Evolutionary conservation across 2,329 filamentous ascomycete species (phyloP).

Genomic region (Teratosphaeria epicoccoides): DNA sequence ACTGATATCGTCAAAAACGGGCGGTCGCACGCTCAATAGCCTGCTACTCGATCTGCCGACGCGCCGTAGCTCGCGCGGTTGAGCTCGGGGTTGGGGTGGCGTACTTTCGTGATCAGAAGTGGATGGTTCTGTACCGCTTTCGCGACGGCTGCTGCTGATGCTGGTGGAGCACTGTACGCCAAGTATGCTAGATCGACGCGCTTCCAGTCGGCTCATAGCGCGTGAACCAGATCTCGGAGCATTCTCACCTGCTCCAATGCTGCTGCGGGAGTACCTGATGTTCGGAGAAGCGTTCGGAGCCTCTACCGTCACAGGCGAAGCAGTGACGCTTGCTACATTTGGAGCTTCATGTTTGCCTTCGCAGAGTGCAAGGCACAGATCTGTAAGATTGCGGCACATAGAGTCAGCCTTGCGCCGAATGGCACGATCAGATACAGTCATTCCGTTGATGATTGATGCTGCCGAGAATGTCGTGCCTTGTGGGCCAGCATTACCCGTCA

Average conservation of each 20-base stretch:
- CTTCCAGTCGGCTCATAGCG: slow-evolving; percentile 34
- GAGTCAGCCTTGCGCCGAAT: slow-evolving; percentile 83
- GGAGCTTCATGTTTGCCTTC: slow-evolving; percentile 27
- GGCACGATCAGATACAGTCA: slow-evolving; percentile 64
- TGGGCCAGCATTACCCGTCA: slow-evolving; percentile 64
- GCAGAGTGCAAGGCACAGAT: slow-evolving; percentile 72
- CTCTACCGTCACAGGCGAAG: slow-evolving; percentile 14
- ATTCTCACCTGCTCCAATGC: slow-evolving; percentile 5
- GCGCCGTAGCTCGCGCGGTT: slow-evolving; percentile 15
- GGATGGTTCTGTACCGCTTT: slow-evolving; percentile 18
- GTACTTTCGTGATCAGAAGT: slow-evolving; percentile 19
- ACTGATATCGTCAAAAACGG: slow-evolving; percentile 20
- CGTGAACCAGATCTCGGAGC: slow-evolving; percentile 28
- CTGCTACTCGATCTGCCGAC: slow-evolving; percentile 29
- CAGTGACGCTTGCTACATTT: slow-evolving; percentile 2
- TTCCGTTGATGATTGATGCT: slow-evolving; percentile 52
- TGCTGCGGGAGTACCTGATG: slow-evolving; percentile 10
- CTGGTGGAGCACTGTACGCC: slow-evolving; percentile 12
- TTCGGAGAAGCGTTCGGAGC: slow-evolving; percentile 4
- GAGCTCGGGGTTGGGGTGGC: slow-evolving; percentile 17
- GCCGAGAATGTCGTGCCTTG: slow-evolving; percentile 52
- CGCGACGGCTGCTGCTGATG: slow-evolving; percentile 21
- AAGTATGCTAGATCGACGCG: slow-evolving; percentile 30
- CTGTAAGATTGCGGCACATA: slow-evolving; percentile 83
- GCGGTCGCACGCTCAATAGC: slow-evolving; percentile 26